These are phyloP conservation scores for Lactifluus echinatus DNA, from an alignment of 768 basidiomycete species.

Conservation along the genomic window DNA sequence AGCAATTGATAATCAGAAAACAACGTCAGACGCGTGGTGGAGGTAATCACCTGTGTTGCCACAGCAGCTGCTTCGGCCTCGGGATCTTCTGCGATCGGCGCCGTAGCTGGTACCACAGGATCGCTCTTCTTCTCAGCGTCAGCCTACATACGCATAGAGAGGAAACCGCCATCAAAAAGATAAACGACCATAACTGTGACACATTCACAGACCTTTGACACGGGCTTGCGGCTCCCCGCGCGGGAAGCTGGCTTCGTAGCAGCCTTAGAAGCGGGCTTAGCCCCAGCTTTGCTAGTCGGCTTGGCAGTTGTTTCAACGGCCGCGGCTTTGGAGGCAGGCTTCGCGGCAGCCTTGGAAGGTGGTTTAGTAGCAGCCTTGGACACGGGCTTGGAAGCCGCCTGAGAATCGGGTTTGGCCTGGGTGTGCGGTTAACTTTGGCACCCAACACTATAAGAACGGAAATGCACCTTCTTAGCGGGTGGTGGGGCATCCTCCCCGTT, in stretches of 20 bases:
- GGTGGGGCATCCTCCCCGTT: constrained; percentile 38
- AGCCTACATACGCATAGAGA: constrained; percentile 6
- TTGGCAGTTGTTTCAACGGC: constrained; percentile 31
- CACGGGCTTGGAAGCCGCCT: constrained; percentile 27
- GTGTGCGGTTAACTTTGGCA: not conserved
- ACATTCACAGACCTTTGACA: constrained; percentile 25
- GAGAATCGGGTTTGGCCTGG: constrained; percentile 18
- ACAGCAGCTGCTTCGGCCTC: constrained; percentile 18
- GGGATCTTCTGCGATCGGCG: constrained; percentile 19
- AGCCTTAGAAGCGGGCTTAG: constrained; percentile 29
- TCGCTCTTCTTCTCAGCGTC: constrained; percentile 17
- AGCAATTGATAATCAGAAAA: not conserved
- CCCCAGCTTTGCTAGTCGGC: constrained; percentile 25
- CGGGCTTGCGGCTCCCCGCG: constrained; percentile 27
- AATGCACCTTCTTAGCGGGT: constrained; percentile 55
- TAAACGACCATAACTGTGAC: constrained; percentile 11
- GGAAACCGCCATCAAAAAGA: not conserved
- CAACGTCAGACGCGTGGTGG: too few species aligned
- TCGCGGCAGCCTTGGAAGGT: constrained; percentile 28
- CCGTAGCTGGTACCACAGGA: constrained; percentile 2
- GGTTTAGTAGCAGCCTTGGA: constrained; percentile 32
- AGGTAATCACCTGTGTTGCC: not conserved
- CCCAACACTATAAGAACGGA: constrained; percentile 8
- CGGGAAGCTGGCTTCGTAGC: constrained; percentile 23
- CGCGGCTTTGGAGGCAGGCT: constrained; percentile 31